phyloP scores from a whole-genome alignment of 116 monocot genomes.

The Papilionanthe hybrid region DNA sequence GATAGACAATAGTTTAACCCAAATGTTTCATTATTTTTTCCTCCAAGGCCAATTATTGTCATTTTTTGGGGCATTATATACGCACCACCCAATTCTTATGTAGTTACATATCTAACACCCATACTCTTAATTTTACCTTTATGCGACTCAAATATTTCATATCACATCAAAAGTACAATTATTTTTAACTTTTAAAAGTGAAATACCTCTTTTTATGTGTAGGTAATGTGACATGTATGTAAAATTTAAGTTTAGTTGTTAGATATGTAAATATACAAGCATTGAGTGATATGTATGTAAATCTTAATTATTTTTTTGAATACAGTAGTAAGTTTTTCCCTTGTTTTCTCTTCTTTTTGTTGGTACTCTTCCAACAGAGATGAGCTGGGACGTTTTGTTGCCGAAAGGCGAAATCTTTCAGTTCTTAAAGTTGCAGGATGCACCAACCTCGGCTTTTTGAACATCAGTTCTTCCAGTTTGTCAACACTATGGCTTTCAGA shows the following conservation, averaged over 20 bases:
- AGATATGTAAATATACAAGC: too few relatives aligned
- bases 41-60: neutral
- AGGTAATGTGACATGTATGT: too few relatives aligned
- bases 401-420: slow-evolving; percentile 72
- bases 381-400: slow-evolving; percentile 79
- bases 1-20: neutral
- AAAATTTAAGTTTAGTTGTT: too few relatives aligned
- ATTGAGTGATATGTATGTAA: too few relatives aligned
- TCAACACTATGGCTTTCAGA: slow-evolving; percentile 85
- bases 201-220: too few relatives aligned
- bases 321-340: neutral
- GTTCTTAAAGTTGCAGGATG: slow-evolving; percentile 80
- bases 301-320: neutral
- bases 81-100: too few relatives aligned
- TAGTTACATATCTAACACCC: too few relatives aligned
- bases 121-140: too few relatives aligned
- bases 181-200: too few relatives aligned
- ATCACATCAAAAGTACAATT: too few relatives aligned
- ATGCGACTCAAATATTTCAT: too few relatives aligned
- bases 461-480: slow-evolving; percentile 68
- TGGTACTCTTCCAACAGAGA: slow-evolving; percentile 30
- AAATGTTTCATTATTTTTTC: neutral
- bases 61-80: neutral
- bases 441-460: slow-evolving; percentile 67
- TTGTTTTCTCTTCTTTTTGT: neutral